Conservation (phyloP, 352 stramenopile species). For the Pythium grandisporangium region DNA sequence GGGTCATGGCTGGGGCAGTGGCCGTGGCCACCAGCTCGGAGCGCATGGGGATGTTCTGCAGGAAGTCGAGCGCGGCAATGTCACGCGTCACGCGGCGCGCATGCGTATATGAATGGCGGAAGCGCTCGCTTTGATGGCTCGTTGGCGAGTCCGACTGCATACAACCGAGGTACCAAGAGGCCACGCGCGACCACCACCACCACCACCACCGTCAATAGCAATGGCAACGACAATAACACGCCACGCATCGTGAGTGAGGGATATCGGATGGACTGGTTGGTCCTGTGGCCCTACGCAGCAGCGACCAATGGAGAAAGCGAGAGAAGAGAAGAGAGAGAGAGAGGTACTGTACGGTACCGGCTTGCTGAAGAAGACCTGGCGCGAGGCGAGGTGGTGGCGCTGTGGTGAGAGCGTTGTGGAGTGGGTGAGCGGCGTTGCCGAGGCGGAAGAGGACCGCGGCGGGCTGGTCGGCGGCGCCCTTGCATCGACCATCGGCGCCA, state of each 20-base stretch:
- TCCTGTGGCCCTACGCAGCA: conserved; percentile 16
- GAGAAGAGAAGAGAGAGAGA: conserved; percentile 2
- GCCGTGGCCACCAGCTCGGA: conserved; percentile 26
- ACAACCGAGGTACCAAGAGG: conserved; percentile 5
- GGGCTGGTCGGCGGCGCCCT: too few relatives aligned
- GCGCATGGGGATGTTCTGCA: conserved; percentile 83
- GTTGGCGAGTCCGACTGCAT: conserved; percentile 28
- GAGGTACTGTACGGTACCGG: too few relatives aligned
- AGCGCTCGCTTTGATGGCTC: conserved; percentile 42
- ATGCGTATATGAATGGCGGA: conserved; percentile 35
- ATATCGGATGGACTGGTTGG: conserved; percentile 18
- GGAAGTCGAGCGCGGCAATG: conserved; percentile 83
- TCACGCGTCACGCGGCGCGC: conserved; percentile 76
- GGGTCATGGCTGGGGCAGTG: not conserved
- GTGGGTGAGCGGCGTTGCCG: too few relatives aligned
- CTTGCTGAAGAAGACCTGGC: too few relatives aligned
- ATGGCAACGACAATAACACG: too few relatives aligned
- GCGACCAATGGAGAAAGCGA: conserved; percentile 1
- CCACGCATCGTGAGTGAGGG: too few relatives aligned
- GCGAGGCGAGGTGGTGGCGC: too few relatives aligned
- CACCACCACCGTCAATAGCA: too few relatives aligned
- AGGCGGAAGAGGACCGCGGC: too few relatives aligned
- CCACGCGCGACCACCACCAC: not conserved
- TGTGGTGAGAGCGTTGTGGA: too few relatives aligned
- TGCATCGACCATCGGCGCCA: too few relatives aligned